phyloP scores from a whole-genome alignment of 306 rosid species.

The Coriaria nepalensis region DNA sequence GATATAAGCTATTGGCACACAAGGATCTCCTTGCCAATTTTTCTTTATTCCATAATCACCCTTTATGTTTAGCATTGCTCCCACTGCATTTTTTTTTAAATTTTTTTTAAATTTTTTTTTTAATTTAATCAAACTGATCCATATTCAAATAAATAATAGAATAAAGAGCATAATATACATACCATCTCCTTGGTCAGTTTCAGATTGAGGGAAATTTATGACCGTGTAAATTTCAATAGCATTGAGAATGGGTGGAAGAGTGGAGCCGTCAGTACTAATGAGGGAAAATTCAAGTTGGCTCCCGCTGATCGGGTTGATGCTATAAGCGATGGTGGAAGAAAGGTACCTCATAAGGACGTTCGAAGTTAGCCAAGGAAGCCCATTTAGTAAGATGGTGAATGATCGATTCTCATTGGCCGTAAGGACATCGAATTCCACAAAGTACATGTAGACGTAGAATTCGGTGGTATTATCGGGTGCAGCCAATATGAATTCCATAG shows the following conservation, averaged over 20 bases:
- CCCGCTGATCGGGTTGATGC: background rate
- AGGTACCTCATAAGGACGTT: conserved; percentile 13
- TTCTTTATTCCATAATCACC: conserved; percentile 9
- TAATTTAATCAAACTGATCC: too few species aligned
- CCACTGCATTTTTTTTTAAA: conserved; percentile 12
- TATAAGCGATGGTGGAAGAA: background rate
- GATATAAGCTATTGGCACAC: conserved; percentile 13
- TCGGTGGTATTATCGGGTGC: background rate
- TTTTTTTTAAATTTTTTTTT: too few species aligned
- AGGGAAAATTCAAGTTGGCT: conserved; percentile 5
- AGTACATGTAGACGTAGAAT: conserved; percentile 26
- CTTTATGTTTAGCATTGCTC: conserved; percentile 21
- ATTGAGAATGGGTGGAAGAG: conserved; percentile 42
- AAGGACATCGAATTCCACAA: conserved; percentile 30
- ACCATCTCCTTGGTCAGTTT: conserved; percentile 34
- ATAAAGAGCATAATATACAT: background rate
- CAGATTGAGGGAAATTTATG: conserved; percentile 14
- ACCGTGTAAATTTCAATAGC: conserved; percentile 31
- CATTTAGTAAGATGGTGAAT: conserved; percentile 27
- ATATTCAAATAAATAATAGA: too few species aligned
- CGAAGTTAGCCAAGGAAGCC: background rate
- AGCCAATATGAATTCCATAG: conserved; percentile 13
- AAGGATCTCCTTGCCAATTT: conserved; percentile 40
- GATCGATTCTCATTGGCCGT: conserved; percentile 17
- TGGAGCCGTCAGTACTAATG: conserved; percentile 15